These are phyloP conservation scores for Prunus armeniaca DNA, from an alignment of 306 rosid genomes.

Conservation along the genomic window DNA sequence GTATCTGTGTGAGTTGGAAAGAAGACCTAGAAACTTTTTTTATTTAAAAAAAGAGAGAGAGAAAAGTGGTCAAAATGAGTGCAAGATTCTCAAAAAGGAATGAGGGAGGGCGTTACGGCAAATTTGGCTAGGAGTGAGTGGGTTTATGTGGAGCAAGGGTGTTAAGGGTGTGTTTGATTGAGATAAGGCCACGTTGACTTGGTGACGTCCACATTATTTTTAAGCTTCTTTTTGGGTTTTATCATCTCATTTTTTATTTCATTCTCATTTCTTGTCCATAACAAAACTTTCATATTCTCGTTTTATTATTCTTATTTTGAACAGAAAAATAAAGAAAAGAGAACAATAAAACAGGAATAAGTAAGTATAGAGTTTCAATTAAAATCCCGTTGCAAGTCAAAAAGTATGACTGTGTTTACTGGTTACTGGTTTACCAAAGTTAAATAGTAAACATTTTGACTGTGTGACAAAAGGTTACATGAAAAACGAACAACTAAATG, in stretches of 20 bases:
- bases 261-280: accelerated
- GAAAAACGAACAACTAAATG: too few species aligned
- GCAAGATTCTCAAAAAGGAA: not conserved
- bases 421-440: too few species aligned
- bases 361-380: too few species aligned
- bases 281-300: too few species aligned
- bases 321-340: too few species aligned
- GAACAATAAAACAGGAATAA: too few species aligned
- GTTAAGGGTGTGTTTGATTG: not conserved
- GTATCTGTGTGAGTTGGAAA: constrained; percentile 13
- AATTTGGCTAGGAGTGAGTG: constrained; percentile 8
- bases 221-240: not conserved
- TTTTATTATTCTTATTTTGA: too few species aligned
- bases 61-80: not conserved
- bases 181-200: constrained; percentile 19
- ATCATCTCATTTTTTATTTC: not conserved
- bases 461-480: too few species aligned
- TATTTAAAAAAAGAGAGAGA: not conserved
- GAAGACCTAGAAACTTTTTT: not conserved
- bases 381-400: too few species aligned
- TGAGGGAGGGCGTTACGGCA: not conserved
- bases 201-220: not conserved
- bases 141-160: not conserved
- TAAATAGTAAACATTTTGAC: too few species aligned
- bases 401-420: too few species aligned